phyloP scores from a whole-genome alignment of 306 rosid genomes.

The Comarum palustre region DNA sequence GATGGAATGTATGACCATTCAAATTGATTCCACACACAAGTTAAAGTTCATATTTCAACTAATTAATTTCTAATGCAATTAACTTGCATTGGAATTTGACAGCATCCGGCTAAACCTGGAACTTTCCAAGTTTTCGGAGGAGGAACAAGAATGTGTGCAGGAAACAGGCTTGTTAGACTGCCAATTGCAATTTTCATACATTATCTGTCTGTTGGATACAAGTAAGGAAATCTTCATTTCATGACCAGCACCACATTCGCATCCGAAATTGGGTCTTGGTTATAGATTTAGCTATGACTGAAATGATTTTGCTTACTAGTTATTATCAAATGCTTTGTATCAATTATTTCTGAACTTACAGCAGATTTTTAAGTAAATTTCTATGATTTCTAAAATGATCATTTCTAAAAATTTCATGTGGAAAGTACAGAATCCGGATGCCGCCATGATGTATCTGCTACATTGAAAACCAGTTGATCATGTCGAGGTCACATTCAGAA shows the following conservation, averaged over 20 bases:
- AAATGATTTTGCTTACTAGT: too few relatives aligned
- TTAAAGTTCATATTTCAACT: too few relatives aligned
- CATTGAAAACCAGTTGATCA: constrained; percentile 33
- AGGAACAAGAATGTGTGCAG: constrained; percentile 42
- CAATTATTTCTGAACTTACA: too few relatives aligned
- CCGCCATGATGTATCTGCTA: constrained; percentile 29
- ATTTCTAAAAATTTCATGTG: constrained; percentile 24
- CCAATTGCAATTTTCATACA: constrained; percentile 39
- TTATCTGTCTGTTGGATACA: constrained; percentile 39
- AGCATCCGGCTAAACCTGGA: constrained; percentile 31
- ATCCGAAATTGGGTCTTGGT: too few relatives aligned
- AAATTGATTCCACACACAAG: too few relatives aligned
- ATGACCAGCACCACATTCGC: too few relatives aligned
- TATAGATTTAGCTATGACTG: too few relatives aligned
- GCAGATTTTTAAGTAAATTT: too few relatives aligned
- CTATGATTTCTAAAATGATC: not conserved
- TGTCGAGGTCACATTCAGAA: constrained; percentile 33
- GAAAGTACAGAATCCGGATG: constrained; percentile 35
- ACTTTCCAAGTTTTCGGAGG: constrained; percentile 41
- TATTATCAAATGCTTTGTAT: too few relatives aligned
- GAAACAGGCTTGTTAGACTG: constrained; percentile 43
- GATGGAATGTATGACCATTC: constrained; percentile 27
- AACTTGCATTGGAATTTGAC: too few relatives aligned
- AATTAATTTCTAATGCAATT: too few relatives aligned
- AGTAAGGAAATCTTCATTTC: constrained; percentile 14